phyloP scores from a whole-genome alignment of 1,284 basidiomycete species.

The Leccinum subspadiceum region DNA sequence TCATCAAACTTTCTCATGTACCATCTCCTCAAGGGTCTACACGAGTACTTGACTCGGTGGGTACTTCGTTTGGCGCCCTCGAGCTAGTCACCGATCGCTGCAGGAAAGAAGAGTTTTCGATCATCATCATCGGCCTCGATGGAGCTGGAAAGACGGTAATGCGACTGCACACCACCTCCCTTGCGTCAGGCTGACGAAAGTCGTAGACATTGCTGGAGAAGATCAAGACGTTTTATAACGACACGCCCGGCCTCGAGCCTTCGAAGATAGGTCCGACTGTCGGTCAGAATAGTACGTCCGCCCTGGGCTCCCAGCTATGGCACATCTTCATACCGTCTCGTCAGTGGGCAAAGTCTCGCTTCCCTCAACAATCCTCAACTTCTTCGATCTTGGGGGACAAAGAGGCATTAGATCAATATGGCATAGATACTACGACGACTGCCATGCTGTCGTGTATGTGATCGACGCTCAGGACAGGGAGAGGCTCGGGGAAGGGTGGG shows the following conservation, averaged over 20 bases:
- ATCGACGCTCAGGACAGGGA: slow-evolving; percentile 88
- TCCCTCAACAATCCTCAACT: slow-evolving; percentile 88
- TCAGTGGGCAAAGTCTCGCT: slow-evolving; percentile 88
- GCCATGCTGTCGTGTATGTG: slow-evolving; percentile 90
- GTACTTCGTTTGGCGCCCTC: slow-evolving; percentile 28
- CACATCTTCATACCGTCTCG: not conserved
- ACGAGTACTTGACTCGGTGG: slow-evolving; percentile 84
- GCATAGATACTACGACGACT: slow-evolving; percentile 92
- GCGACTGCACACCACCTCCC: not conserved
- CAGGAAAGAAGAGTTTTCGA: slow-evolving; percentile 90
- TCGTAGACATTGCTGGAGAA: slow-evolving; percentile 82
- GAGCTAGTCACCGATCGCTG: slow-evolving; percentile 4
- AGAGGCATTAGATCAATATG: slow-evolving; percentile 89
- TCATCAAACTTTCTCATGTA: slow-evolving; percentile 56
- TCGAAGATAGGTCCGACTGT: slow-evolving; percentile 93
- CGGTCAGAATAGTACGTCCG: slow-evolving; percentile 84
- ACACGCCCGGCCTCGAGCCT: slow-evolving; percentile 77
- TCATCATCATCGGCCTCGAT: slow-evolving; percentile 88
- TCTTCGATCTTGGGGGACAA: slow-evolving; percentile 94
- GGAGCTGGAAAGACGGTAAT: slow-evolving; percentile 88
- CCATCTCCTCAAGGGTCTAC: slow-evolving; percentile 85
- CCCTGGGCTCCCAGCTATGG: not conserved
- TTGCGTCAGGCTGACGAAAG: not conserved
- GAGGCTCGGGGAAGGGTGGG: slow-evolving; percentile 87
- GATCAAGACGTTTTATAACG: slow-evolving; percentile 89